Evolutionary conservation across 78 protist genomes (phyloP).

Genomic region (Dictyostelium firmibasis): DNA sequence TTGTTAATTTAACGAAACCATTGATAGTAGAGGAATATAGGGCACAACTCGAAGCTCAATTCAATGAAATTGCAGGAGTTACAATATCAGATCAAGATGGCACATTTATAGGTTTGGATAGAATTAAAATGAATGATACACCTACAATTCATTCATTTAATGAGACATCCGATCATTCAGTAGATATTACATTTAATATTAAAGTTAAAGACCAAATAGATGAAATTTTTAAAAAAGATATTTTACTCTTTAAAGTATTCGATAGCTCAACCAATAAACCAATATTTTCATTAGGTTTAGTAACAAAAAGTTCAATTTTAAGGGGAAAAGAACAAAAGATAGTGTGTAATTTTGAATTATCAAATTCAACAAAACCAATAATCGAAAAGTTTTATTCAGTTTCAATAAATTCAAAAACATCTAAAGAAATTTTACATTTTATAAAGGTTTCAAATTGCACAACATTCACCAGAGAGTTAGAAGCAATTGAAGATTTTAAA

Average conservation of each 20-base stretch:
- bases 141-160: not conserved
- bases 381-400: not conserved
- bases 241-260: not conserved
- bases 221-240: not conserved
- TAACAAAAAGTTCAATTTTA: not conserved
- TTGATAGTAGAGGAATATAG: not conserved
- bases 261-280: not conserved
- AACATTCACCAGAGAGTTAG: conserved; percentile 26
- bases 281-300: not conserved
- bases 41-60: not conserved
- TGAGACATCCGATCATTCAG: not conserved
- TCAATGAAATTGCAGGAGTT: not conserved
- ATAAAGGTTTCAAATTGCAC: conserved; percentile 1
- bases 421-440: not conserved
- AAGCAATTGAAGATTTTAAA: not conserved
- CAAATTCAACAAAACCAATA: not conserved
- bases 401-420: not conserved
- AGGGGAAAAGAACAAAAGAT: not conserved
- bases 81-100: not conserved
- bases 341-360: not conserved
- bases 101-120: not conserved
- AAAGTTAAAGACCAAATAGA: not conserved
- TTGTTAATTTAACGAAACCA: not conserved
- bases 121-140: not conserved
- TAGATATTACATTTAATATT: not conserved